A percentile compares a stretch with the other conserved stretches of the same genome.
Evolutionary conservation across 805 yeast genomes (phyloP).

Genomic region (Hanseniaspora hatyaiensis): DNA sequence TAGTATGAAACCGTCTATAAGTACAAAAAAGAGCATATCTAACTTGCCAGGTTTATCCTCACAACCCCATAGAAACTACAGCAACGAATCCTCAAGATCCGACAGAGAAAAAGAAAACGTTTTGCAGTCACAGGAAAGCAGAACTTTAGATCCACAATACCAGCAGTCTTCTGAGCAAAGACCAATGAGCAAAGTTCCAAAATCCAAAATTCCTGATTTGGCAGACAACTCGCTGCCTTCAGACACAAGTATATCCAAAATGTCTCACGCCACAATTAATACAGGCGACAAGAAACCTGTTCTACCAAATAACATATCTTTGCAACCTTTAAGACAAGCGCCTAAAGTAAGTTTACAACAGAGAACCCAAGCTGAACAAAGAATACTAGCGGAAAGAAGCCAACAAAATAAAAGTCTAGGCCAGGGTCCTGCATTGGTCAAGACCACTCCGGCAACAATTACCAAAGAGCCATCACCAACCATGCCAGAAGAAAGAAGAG

Average conservation of each 20-base stretch:
- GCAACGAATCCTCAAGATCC: not conserved
- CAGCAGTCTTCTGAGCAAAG: slow-evolving; percentile 5
- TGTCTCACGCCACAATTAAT: not conserved
- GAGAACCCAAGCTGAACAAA: slow-evolving; percentile 14
- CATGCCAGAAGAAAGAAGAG: not conserved
- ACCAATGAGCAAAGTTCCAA: slow-evolving; percentile 15
- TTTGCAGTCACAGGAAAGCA: slow-evolving; percentile 21
- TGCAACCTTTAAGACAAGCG: slow-evolving; percentile 16
- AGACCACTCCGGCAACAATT: slow-evolving; percentile 22
- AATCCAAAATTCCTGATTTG: slow-evolving; percentile 11
- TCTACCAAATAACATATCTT: slow-evolving; percentile 1
- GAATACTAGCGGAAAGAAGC: slow-evolving; percentile 9
- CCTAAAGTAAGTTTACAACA: slow-evolving; percentile 17
- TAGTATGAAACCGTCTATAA: not conserved
- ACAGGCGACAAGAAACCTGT: not conserved
- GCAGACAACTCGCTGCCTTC: not conserved
- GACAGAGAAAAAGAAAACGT: slow-evolving; percentile 21
- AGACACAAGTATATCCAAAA: not conserved
- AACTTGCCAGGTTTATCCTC: not conserved
- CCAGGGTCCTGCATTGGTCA: slow-evolving; percentile 7
- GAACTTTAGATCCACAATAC: slow-evolving; percentile 18
- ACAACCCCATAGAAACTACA: slow-evolving; percentile 8
- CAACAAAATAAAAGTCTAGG: not conserved
- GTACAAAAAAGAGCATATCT: not conserved
- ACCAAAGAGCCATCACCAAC: slow-evolving; percentile 16